These are phyloP conservation scores for Ilex aquifolium DNA, from an alignment of 257 asterid genomes.

Conservation along the genomic window DNA sequence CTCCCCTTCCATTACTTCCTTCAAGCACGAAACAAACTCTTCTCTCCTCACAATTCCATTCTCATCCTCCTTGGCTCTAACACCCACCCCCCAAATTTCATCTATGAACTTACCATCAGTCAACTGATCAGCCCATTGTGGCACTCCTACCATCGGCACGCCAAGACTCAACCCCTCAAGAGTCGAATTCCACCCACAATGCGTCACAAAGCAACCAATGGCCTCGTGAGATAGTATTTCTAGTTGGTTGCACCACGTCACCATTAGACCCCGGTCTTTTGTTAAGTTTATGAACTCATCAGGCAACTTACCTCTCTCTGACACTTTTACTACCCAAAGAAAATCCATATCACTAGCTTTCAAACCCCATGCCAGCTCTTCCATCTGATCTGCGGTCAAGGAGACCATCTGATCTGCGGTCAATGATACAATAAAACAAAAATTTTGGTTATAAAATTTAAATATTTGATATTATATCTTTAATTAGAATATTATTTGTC, in stretches of 20 bases:
- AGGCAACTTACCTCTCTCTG: conserved; percentile 43
- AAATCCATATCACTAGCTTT: conserved; percentile 23
- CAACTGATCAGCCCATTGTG: conserved; percentile 69
- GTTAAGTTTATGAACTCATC: conserved; percentile 19
- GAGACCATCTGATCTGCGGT: no score
- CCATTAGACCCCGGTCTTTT: conserved; percentile 37
- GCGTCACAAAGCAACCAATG: conserved; percentile 60
- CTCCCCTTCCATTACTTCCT: conserved; percentile 46
- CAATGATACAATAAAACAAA: no score
- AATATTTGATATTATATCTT: no score
- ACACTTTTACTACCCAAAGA: conserved; percentile 61
- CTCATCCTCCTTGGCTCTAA: conserved; percentile 52
- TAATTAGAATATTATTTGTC: no score
- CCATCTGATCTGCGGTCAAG: conserved; percentile 39
- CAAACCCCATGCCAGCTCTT: conserved; percentile 43
- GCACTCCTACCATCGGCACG: conserved; percentile 60
- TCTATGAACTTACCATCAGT: conserved; percentile 58
- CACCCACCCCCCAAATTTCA: conserved; percentile 56
- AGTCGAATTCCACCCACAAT: conserved; percentile 69
- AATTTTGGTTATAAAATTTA: no score
- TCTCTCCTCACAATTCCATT: conserved; percentile 43
- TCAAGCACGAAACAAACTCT: conserved; percentile 39
- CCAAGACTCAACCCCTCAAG: conserved; percentile 55
- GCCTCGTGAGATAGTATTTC: conserved; percentile 47
- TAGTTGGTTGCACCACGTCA: conserved; percentile 70